Base-by-base conservation (phyloP, 1,284 basidiomycete genomes). In the Cutaneotrichosporon dermatis region DNA sequence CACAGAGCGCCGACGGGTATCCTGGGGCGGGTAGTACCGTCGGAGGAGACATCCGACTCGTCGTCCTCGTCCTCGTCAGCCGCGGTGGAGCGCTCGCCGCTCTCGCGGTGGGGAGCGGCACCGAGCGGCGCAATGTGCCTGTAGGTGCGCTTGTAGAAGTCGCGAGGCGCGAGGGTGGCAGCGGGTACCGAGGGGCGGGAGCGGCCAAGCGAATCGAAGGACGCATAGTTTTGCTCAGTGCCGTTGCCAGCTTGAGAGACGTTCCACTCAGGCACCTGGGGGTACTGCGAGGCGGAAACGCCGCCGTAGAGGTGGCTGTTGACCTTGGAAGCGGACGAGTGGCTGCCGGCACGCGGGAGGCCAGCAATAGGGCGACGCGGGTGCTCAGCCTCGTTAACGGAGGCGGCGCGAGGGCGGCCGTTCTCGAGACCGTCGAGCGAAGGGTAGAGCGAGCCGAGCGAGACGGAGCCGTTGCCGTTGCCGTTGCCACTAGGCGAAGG, bases 71-170 rank as follows among this genome's bases (percentile, higher is more conserved):
- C 59, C n/a, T 68, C 66, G 40, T 63, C 65, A 46, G 63, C 64
- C 16, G 65, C 60, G 10, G 60, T 64, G 1, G 69, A 63, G 34
- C 69, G 67, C 55, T 70, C 69, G 10, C 66, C 59, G 46, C 59
- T 61, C 55, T 71, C 70, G n/a, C 63, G 54, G 43, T 57, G 51
- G 7, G 72, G 62, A 6, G 74, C 69, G 8, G 76, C 71, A 42
- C 74, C 76, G 8, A 76, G 70, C 0, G 76, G 75, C 13, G 72
- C 69, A 37, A 78, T 71, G 58, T 77, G 72, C 35, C 75, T 58
- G 59, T 74, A 76, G 3, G 71, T 73, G 66, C 74, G 75, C 63
- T 74, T 73, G 70, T 75, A 73, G 55, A 73, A 76, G 58, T 75
- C 71, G 25, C 67, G 66, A 2, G 67, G 68, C 2, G 69, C 71